Conservation (phyloP, 2,329 filamentous ascomycete genomes). For the Aspergillus sp. region DNA sequence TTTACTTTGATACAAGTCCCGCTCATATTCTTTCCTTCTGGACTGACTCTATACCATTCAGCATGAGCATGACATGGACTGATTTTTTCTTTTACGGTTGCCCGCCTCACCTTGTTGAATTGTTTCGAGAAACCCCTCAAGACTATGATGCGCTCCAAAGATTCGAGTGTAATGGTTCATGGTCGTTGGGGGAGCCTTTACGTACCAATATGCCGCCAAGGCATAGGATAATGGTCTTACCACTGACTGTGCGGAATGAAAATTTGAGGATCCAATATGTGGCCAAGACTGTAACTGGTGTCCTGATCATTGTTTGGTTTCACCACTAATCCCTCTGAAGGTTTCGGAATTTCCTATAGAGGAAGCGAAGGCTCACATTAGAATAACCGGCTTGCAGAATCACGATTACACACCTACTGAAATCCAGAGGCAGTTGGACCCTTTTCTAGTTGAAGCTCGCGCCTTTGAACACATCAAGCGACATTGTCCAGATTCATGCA, state of each 20-base stretch:
- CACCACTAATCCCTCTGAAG: not conserved
- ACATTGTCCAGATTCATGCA: conserved; percentile 1
- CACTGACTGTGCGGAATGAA: not conserved
- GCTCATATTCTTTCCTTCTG: no score
- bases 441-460: conserved; percentile 3
- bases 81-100: not conserved
- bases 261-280: not conserved
- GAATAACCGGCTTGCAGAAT: not conserved
- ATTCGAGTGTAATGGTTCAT: conserved; percentile 3
- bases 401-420: not conserved
- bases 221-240: conserved; percentile 3
- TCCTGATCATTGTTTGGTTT: not conserved
- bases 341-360: not conserved
- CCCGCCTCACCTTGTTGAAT: not conserved
- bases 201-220: conserved; percentile 2
- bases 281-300: conserved; percentile 4
- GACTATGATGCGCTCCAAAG: not conserved
- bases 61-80: not conserved
- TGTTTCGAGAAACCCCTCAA: not conserved
- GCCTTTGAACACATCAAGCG: conserved; percentile 5
- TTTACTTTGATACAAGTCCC: no score
- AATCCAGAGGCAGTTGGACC: conserved; percentile 4
- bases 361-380: not conserved
- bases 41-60: not conserved
- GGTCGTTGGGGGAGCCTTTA: conserved; percentile 1